Base-by-base conservation (phyloP, 2,329 filamentous ascomycete species). In the Penicillium sp. region DNA sequence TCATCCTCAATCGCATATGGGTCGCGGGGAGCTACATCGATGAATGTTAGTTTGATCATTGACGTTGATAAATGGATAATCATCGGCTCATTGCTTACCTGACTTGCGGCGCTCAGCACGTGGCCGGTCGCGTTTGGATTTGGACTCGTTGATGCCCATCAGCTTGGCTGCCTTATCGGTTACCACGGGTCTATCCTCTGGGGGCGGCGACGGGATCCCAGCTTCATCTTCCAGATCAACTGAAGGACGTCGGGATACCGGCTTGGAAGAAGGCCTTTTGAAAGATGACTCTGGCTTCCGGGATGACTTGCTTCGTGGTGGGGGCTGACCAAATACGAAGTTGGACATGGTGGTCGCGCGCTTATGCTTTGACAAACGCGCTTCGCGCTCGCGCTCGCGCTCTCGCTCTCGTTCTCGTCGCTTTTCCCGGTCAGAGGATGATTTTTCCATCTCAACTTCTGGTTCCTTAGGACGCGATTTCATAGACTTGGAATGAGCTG, bases 121-220 rank as follows among this genome's bases (percentile, higher is more conserved):
- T 60, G 78, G 79, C 51, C 79, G 79, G 13, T 79, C 79, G 44
- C 66, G 70, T 41, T 63, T 69, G 6, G 78, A 79, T 65, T 80
- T 81, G 31, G 79, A 73, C 57, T 74, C 76, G 60, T 74, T 79
- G 60, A 85, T 76, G 66, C 79, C 92, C 86, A 95, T 86, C 54
- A 94, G 77, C 75, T 88, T 92, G 35, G 91, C 90, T 31, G 91
- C 91, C 75, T 96, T 96, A 47, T 86, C 83, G 7, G 88, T 83
- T 70, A 91, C 83, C 53, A 85, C 84, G 3, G 82, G 82, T 43
- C 82, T 78, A 35, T 89, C 85, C 33, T 92, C 91, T 2, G 89
- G 86, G 9, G 90, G 89, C 3, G 91, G 90, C 19, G 90, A 91
- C 47, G 85, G 82, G 60, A 93, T 79, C 7, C 87, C 89, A 62